A percentile compares a stretch with the other conserved stretches of the same genome.
phyloP scores from a whole-genome alignment of 371 early-diverging fungal genomes.

The Apophysomyces elegans region DNA sequence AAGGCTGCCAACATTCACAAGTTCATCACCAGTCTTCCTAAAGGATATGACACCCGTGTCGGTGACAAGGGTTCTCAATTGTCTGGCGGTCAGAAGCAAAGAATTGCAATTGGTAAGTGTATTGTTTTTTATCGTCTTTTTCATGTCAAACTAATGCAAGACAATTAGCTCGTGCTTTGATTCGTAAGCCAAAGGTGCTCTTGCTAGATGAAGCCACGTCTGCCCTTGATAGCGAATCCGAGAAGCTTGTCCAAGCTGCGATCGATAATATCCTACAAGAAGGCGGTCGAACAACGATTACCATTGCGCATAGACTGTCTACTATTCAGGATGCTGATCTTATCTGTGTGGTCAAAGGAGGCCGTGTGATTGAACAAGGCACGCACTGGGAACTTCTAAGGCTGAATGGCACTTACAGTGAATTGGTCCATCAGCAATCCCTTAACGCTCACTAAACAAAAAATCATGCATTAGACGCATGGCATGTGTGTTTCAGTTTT shows the following conservation, averaged over 20 bases:
- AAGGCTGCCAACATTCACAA: slow-evolving; percentile 64
- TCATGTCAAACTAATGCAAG: not conserved
- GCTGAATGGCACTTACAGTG: slow-evolving; percentile 41
- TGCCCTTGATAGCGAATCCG: slow-evolving; percentile 89
- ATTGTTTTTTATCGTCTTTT: slow-evolving; percentile 42
- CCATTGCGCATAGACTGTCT: slow-evolving; percentile 68
- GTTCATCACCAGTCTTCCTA: slow-evolving; percentile 73
- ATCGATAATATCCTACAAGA: slow-evolving; percentile 74
- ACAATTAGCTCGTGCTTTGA: slow-evolving; percentile 38
- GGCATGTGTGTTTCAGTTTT: not conserved
- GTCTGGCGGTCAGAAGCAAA: slow-evolving; percentile 91
- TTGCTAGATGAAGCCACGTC: slow-evolving; percentile 98
- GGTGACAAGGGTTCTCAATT: slow-evolving; percentile 85
- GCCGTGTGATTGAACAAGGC: slow-evolving; percentile 82
- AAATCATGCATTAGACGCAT: not conserved
- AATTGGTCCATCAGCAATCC: slow-evolving; percentile 47
- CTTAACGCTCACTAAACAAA: slow-evolving; percentile 37
- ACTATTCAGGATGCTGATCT: slow-evolving; percentile 77
- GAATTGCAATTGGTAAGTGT: slow-evolving; percentile 51
- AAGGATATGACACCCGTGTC: slow-evolving; percentile 80
- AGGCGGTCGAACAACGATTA: slow-evolving; percentile 60
- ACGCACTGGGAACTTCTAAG: slow-evolving; percentile 75
- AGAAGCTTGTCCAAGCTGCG: slow-evolving; percentile 89
- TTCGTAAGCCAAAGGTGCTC: slow-evolving; percentile 37
- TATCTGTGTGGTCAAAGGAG: slow-evolving; percentile 77